These are phyloP conservation scores for Erodium maritimum DNA, from an alignment of 345 rosid species.

Conservation along the genomic window DNA sequence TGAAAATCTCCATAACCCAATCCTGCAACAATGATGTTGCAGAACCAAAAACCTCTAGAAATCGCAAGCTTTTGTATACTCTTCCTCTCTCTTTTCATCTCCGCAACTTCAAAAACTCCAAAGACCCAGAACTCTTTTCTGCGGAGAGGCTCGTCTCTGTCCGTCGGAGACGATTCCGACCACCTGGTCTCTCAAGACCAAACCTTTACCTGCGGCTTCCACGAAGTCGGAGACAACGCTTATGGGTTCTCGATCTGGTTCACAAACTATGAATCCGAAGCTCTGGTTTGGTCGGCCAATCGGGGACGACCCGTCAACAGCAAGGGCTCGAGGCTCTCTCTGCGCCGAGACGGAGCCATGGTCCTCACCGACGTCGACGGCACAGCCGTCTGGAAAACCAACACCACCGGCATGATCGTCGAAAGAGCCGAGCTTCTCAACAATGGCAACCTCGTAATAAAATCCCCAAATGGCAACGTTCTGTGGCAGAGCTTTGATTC, in stretches of 20 bases:
- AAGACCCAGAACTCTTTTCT: constrained; percentile 1
- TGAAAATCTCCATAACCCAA: too few species aligned
- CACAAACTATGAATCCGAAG: neutral
- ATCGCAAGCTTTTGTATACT: too few species aligned
- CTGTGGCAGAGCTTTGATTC: constrained; percentile 29
- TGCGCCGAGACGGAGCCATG: constrained; percentile 4
- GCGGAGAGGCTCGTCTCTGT: constrained; percentile 16
- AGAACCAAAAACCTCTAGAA: too few species aligned
- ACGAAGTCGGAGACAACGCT: constrained; percentile 18
- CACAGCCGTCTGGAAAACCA: constrained; percentile 15
- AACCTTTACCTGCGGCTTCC: constrained; percentile 20
- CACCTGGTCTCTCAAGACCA: constrained; percentile 12
- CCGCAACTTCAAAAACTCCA: neutral
- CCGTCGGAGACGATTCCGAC: constrained; percentile 13
- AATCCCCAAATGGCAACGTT: neutral
- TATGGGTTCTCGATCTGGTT: constrained; percentile 17
- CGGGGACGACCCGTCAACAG: constrained; percentile 8
- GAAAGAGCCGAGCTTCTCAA: constrained; percentile 8
- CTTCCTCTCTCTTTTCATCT: neutral
- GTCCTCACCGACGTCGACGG: constrained; percentile 14
- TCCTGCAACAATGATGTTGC: too few species aligned
- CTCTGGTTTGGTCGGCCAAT: constrained; percentile 12
- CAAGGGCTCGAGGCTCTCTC: constrained; percentile 3
- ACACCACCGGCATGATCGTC: neutral
- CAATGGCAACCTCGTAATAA: constrained; percentile 25